Percentiles rank a stretch among this genome's conserved stretches.
Evolutionary conservation across 371 early-diverging fungal genomes (phyloP).

Genomic region (Mortierella sp.): DNA sequence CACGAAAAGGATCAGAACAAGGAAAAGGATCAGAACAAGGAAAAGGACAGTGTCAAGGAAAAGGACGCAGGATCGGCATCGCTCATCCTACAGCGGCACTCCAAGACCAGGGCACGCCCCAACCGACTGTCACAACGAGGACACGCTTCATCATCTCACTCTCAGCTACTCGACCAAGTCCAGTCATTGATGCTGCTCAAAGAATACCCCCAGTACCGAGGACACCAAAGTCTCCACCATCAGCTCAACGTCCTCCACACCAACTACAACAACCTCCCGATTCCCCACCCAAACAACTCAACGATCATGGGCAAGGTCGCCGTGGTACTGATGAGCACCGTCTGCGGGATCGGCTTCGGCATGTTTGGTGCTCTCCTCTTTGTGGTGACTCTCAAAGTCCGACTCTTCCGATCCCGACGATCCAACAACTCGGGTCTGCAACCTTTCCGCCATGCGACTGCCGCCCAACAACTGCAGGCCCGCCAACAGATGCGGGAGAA

Average conservation of each 20-base stretch:
- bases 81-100: neutral
- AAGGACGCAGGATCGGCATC: neutral
- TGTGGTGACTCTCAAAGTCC: conserved; percentile 49
- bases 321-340: conserved; percentile 50
- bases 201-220: conserved; percentile 4
- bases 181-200: conserved; percentile 12
- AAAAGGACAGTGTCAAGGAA: neutral
- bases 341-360: conserved; percentile 38
- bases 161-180: conserved; percentile 12
- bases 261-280: neutral
- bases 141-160: neutral
- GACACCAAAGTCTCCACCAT: conserved; percentile 10
- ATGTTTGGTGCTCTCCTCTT: conserved; percentile 51
- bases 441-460: neutral
- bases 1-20: neutral
- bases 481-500: conserved; percentile 15
- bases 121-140: conserved; percentile 12
- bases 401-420: conserved; percentile 36
- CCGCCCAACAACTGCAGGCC: conserved; percentile 8
- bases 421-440: conserved; percentile 9
- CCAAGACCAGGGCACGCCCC: conserved; percentile 19
- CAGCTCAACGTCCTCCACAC: neutral
- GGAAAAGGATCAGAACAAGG: neutral
- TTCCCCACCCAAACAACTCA: neutral
- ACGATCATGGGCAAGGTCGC: conserved; percentile 17